Percentiles rank a stretch among this genome's conserved stretches.
These are phyloP conservation scores for Fraxinus xanthoxyloides DNA, from an alignment of 305 asterid species.

Conservation along the genomic window DNA sequence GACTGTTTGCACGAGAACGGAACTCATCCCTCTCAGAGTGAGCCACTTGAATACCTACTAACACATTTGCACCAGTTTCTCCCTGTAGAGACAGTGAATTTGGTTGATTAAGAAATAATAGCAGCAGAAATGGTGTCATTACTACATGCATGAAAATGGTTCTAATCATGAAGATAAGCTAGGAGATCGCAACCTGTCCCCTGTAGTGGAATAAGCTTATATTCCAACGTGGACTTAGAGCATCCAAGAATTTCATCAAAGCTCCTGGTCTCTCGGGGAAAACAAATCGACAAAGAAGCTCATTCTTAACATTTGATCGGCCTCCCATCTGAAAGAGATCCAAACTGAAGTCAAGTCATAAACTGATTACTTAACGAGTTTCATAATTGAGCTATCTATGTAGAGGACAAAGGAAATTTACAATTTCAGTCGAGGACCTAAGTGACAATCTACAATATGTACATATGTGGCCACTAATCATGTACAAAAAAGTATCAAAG, in stretches of 20 bases:
- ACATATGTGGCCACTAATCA: background rate
- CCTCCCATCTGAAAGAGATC: constrained; percentile 82
- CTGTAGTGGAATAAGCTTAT: constrained; percentile 94
- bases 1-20: constrained; percentile 49
- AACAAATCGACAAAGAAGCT: constrained; percentile 76
- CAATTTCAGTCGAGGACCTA: background rate
- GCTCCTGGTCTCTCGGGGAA: constrained; percentile 96
- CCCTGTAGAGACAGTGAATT: constrained; percentile 45
- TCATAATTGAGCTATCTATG: background rate
- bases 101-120: background rate
- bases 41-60: constrained; percentile 84
- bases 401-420: background rate
- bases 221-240: constrained; percentile 92
- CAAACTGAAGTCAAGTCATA: constrained; percentile 8
- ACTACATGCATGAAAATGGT: background rate
- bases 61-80: constrained; percentile 85
- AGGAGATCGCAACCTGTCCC: constrained; percentile 52
- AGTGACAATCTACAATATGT: background rate
- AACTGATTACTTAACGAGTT: background rate
- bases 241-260: constrained; percentile 79
- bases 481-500: background rate
- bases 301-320: constrained; percentile 68
- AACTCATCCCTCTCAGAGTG: constrained; percentile 67
- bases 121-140: background rate
- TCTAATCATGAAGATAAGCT: background rate